A percentile compares a stretch with the other conserved stretches of the same genome.
phyloP scores from a whole-genome alignment of 1,139 yeast genomes.

The Scheffersomyces quercinus region DNA sequence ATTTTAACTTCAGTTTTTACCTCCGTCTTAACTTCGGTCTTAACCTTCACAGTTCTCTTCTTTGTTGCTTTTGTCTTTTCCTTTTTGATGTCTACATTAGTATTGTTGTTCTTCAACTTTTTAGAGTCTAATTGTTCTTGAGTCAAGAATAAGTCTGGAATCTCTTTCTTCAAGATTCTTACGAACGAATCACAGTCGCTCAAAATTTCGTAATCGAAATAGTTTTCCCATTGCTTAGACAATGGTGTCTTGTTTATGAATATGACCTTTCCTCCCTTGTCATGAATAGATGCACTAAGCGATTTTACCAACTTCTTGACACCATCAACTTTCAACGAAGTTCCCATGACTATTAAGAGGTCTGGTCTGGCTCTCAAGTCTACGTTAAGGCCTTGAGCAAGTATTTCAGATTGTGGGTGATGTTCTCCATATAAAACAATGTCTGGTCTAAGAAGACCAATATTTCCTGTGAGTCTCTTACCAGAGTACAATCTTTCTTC shows the following conservation, averaged over 20 bases:
- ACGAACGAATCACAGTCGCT: slow-evolving; percentile 87
- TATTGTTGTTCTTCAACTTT: slow-evolving; percentile 30
- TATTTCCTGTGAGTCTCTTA: slow-evolving; percentile 55
- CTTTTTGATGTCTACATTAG: slow-evolving; percentile 8
- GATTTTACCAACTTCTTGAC: slow-evolving; percentile 65
- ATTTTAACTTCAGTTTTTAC: slow-evolving; percentile 4
- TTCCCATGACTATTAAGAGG: slow-evolving; percentile 69
- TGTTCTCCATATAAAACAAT: slow-evolving; percentile 79
- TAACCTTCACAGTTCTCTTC: slow-evolving; percentile 4
- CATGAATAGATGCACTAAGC: slow-evolving; percentile 60
- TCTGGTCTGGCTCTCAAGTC: slow-evolving; percentile 65
- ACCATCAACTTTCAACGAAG: slow-evolving; percentile 74
- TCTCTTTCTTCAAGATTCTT: slow-evolving; percentile 44
- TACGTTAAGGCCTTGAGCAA: slow-evolving; percentile 57
- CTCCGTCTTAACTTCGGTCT: slow-evolving; percentile 9
- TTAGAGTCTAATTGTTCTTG: slow-evolving; percentile 53
- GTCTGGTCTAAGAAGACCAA: slow-evolving; percentile 71
- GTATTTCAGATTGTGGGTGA: slow-evolving; percentile 69
- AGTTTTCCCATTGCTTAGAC: slow-evolving; percentile 54
- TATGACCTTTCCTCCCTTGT: slow-evolving; percentile 60
- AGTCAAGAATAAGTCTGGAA: slow-evolving; percentile 60
- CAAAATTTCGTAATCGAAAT: slow-evolving; percentile 70
- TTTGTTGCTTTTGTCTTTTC: slow-evolving; percentile 6
- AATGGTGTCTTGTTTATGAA: slow-evolving; percentile 60
- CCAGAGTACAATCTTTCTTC: slow-evolving; percentile 58